Conservation (phyloP, 139 green algal genomes). For the Chlamydomonas sp. region DNA sequence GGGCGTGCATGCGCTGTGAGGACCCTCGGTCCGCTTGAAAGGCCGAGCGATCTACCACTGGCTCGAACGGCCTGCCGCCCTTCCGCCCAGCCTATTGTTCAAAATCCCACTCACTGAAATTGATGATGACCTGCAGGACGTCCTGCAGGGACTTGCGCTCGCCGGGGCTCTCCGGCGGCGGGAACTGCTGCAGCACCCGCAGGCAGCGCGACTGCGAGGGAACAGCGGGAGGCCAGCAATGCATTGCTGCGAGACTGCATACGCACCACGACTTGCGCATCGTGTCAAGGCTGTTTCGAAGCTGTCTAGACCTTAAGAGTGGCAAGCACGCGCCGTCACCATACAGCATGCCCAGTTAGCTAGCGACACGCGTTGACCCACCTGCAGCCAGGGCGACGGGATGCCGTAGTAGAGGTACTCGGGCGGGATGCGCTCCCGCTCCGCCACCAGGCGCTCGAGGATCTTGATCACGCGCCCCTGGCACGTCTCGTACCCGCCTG, state of each 20-base stretch:
- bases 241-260: too few species aligned
- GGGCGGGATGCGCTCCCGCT: slow-evolving; percentile 70
- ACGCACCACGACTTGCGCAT: too few species aligned
- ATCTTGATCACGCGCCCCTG: slow-evolving; percentile 83
- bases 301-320: too few species aligned
- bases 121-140: slow-evolving; percentile 71
- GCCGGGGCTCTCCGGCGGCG: slow-evolving; percentile 78
- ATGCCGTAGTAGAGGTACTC: slow-evolving; percentile 99
- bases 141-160: slow-evolving; percentile 66
- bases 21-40: too few species aligned
- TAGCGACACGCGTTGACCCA: slow-evolving; percentile 8
- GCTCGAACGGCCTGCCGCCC: too few species aligned
- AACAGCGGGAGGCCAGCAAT: not conserved
- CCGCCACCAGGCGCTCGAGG: slow-evolving; percentile 81
- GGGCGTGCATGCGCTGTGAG: too few species aligned
- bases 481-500: slow-evolving; percentile 87
- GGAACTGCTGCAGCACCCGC: slow-evolving; percentile 96
- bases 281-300: too few species aligned
- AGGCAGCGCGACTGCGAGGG: slow-evolving; percentile 58
- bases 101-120: slow-evolving; percentile 23
- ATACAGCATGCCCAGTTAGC: too few species aligned
- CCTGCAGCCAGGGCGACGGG: slow-evolving; percentile 97
- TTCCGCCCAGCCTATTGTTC: too few species aligned
- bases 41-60: too few species aligned
- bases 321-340: too few species aligned